A percentile compares a stretch with the other conserved stretches of the same genome.
phyloP scores from a whole-genome alignment of 116 monocot species.

The Trichopus zeylanicus region DNA sequence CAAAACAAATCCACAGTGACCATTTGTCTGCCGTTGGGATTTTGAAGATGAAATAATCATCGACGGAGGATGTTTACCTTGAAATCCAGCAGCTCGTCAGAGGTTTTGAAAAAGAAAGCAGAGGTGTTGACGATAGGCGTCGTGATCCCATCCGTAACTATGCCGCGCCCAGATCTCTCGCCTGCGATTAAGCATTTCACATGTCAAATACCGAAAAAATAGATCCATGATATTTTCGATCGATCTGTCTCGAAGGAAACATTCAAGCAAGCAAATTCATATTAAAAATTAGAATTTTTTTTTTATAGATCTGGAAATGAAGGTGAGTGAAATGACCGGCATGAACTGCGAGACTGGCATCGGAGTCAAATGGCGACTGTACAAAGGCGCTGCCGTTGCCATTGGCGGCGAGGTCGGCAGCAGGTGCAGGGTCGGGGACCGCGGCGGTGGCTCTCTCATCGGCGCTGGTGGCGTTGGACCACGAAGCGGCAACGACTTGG shows the following conservation, averaged over 20 bases:
- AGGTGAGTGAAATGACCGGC: conserved; percentile 41
- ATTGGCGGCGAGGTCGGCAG: conserved; percentile 12
- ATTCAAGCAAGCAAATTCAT: too few species aligned
- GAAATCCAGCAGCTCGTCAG: conserved; percentile 87
- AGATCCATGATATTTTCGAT: too few species aligned
- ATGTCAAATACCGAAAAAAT: too few species aligned
- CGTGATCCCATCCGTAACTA: conserved; percentile 79
- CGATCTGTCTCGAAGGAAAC: too few species aligned
- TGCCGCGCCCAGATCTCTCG: conserved; percentile 68
- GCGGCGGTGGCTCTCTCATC: conserved; percentile 66
- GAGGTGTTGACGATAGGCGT: conserved; percentile 89
- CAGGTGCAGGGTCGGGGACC: conserved; percentile 1
- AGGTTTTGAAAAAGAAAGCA: conserved; percentile 88
- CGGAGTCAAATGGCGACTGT: conserved; percentile 36
- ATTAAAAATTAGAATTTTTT: too few species aligned
- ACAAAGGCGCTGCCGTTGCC: conserved; percentile 10
- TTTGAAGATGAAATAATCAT: not conserved
- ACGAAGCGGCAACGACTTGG: conserved; percentile 87
- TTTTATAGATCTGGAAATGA: too few species aligned
- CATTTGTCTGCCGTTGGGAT: not conserved
- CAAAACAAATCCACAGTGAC: conserved; percentile 3
- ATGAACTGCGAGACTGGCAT: conserved; percentile 83
- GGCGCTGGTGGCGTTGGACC: conserved; percentile 52
- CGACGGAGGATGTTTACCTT: conserved; percentile 51
- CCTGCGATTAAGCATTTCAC: too few species aligned